phyloP scores from a whole-genome alignment of 192 early-diverging fungal genomes.

The Linnemannia exigua region DNA sequence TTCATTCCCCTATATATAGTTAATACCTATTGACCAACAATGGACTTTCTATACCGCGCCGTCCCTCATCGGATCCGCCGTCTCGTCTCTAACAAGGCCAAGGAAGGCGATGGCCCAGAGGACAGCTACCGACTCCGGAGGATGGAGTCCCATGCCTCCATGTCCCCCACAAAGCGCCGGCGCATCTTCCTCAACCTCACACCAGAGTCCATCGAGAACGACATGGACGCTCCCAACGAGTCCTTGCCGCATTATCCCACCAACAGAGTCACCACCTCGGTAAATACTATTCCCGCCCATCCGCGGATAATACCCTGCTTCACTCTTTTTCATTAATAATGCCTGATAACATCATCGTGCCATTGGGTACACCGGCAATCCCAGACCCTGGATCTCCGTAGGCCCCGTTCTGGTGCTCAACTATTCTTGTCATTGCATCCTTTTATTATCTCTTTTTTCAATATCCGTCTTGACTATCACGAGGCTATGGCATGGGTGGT shows the following conservation, averaged over 20 bases:
- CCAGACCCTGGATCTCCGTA: not conserved
- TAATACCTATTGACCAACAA: constrained; percentile 8
- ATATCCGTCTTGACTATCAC: constrained; percentile 1
- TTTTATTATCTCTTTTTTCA: not conserved
- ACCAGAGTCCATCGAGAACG: constrained; percentile 49
- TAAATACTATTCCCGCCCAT: constrained; percentile 42
- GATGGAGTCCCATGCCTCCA: constrained; percentile 56
- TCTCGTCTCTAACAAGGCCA: constrained; percentile 25
- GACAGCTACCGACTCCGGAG: constrained; percentile 53
- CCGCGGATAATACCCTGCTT: constrained; percentile 5
- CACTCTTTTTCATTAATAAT: constrained; percentile 13
- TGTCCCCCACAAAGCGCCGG: constrained; percentile 45
- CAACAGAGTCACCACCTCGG: constrained; percentile 56
- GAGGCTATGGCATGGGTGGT: not conserved
- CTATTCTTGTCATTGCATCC: not conserved
- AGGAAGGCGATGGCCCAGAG: constrained; percentile 46
- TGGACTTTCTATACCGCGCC: constrained; percentile 55
- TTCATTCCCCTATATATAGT: not conserved
- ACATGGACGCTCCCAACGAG: constrained; percentile 48
- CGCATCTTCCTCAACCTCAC: constrained; percentile 55
- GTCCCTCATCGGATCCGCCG: constrained; percentile 48
- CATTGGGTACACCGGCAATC: not conserved
- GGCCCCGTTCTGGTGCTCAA: not conserved
- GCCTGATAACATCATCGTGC: not conserved
- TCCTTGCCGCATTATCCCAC: constrained; percentile 43